These are phyloP conservation scores for Gentiana macrophylla DNA, from an alignment of 257 asterid genomes.

Conservation along the genomic window DNA sequence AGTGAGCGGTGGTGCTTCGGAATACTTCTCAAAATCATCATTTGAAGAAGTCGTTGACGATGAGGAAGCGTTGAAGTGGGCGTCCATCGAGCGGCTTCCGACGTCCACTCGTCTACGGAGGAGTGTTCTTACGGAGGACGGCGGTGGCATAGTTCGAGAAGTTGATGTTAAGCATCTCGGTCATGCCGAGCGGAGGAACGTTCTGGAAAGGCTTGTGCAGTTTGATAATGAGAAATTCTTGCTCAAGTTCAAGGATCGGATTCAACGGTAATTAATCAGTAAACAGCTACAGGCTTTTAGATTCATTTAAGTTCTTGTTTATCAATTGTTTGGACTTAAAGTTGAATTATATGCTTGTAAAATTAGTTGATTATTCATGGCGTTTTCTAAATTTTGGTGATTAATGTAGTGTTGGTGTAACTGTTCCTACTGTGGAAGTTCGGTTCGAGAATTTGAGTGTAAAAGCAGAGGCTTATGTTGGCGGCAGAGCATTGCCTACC, in stretches of 20 bases:
- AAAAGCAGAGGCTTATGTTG: constrained; percentile 74
- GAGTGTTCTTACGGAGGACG: constrained; percentile 47
- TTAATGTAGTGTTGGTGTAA: constrained; percentile 58
- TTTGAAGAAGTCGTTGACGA: constrained; percentile 37
- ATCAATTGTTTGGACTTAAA: not conserved
- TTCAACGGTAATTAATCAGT: constrained; percentile 36
- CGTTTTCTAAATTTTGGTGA: not conserved
- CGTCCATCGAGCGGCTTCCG: constrained; percentile 73
- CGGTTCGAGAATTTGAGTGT: constrained; percentile 65
- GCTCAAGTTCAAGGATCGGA: constrained; percentile 52
- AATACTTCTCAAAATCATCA: constrained; percentile 53
- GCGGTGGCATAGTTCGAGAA: constrained; percentile 39
- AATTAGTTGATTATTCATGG: too few relatives aligned
- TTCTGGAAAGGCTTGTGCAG: constrained; percentile 53
- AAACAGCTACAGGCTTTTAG: too few relatives aligned
- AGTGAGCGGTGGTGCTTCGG: constrained; percentile 34
- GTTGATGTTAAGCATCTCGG: constrained; percentile 60
- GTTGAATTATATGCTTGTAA: too few relatives aligned
- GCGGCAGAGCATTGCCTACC: constrained; percentile 84
- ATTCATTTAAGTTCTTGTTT: not conserved
- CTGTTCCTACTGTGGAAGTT: constrained; percentile 74
- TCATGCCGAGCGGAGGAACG: constrained; percentile 43
- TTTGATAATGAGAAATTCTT: constrained; percentile 70
- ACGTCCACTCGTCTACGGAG: constrained; percentile 54
- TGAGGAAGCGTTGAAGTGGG: constrained; percentile 89